phyloP scores from a whole-genome alignment of 1,284 basidiomycete genomes.

The Trichosporon sp. region DNA sequence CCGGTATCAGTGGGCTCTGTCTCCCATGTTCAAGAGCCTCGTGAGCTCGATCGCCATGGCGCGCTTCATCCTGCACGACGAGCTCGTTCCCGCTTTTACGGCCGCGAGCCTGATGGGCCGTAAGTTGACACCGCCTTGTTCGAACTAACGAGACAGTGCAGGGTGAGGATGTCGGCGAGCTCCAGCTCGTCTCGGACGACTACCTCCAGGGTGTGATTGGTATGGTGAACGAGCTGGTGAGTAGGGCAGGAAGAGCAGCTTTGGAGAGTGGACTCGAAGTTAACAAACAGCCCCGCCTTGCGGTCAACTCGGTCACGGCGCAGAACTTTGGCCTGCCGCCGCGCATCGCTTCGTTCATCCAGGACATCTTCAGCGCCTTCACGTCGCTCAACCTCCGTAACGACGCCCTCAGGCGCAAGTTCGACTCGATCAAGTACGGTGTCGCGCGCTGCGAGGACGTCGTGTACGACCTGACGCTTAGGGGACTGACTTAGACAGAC shows the following conservation, averaged over 20 bases:
- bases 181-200: constrained; percentile 55
- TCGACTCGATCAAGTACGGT: constrained; percentile 58
- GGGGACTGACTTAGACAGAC: constrained; percentile 36
- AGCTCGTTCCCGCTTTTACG: constrained; percentile 49
- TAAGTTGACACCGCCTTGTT: constrained; percentile 34
- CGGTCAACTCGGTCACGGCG: constrained; percentile 56
- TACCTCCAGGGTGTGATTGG: constrained; percentile 58
- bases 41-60: constrained; percentile 51
- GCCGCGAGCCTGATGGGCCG: constrained; percentile 51
- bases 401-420: constrained; percentile 54
- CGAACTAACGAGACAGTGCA: constrained; percentile 37
- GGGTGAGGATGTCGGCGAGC: constrained; percentile 43
- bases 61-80: constrained; percentile 53
- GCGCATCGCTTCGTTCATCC: constrained; percentile 56
- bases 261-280: neutral
- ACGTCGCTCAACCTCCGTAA: constrained; percentile 56
- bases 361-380: constrained; percentile 49
- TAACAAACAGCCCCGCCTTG: constrained; percentile 51
- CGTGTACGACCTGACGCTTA: constrained; percentile 55
- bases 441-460: constrained; percentile 58
- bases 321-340: constrained; percentile 55
- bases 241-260: constrained; percentile 23
- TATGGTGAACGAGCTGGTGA: constrained; percentile 56
- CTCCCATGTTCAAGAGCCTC: constrained; percentile 48
- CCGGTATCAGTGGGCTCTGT: constrained; percentile 52